phyloP scores from a whole-genome alignment of 129 eudicot genomes.

The Helianthus annuus region HanXRQr2.0-SUNRISE NC_035436.2:153692571-153693070 shows the following conservation, averaged over 20 bases:
- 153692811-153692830: constrained; percentile 68
- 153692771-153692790: constrained; percentile 66
- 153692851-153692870: constrained; percentile 44
- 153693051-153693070: constrained; percentile 30
- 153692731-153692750: too few relatives aligned
- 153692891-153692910: constrained; percentile 56
- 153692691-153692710: constrained; percentile 59
- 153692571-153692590: not conserved
- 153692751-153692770: constrained; percentile 55
- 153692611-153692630: not conserved
- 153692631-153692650: not conserved
- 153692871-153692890: constrained; percentile 52
- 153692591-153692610: not conserved
- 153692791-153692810: constrained; percentile 70
- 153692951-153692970: constrained; percentile 52
- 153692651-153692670: not conserved
- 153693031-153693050: constrained; percentile 54
- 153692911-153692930: constrained; percentile 62
- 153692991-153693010: constrained; percentile 48
- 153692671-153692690: not conserved
- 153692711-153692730: constrained; percentile 60
- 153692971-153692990: constrained; percentile 59
- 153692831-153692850: constrained; percentile 54
- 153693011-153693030: constrained; percentile 60
- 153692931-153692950: constrained; percentile 52